Percentiles rank a stretch among this genome's conserved stretches.
Evolutionary conservation across 495 filamentous ascomycete genomes (phyloP).

Genomic region (Aspergillus campestris): DNA sequence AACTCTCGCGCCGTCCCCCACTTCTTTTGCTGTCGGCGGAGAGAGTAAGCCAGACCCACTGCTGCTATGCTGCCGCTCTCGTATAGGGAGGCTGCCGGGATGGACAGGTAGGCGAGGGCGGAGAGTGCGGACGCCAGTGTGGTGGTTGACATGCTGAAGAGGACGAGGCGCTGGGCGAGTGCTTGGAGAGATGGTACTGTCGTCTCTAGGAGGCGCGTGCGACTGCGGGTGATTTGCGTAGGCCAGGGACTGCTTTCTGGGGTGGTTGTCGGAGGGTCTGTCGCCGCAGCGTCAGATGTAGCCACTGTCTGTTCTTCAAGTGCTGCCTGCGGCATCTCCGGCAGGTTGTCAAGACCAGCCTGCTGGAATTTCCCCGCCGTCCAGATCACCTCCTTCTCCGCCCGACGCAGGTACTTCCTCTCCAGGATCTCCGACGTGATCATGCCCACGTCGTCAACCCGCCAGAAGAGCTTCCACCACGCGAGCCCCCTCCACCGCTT

Average conservation of each 20-base stretch:
- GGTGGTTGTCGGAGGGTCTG: neutral
- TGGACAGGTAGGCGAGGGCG: constrained; percentile 58
- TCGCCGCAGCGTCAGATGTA: neutral
- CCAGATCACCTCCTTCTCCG: constrained; percentile 69
- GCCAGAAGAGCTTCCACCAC: constrained; percentile 97
- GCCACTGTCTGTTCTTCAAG: neutral
- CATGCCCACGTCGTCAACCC: constrained; percentile 81
- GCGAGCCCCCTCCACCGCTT: constrained; percentile 63
- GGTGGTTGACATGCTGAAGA: constrained; percentile 63
- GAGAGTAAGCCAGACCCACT: constrained; percentile 63
- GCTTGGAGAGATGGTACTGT: constrained; percentile 72
- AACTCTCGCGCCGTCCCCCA: constrained; percentile 64
- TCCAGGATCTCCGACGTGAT: constrained; percentile 69
- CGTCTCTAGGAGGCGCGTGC: constrained; percentile 46
- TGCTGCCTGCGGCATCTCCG: neutral
- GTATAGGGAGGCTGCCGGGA: constrained; percentile 49
- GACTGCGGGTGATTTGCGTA: constrained; percentile 37
- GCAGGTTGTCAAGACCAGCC: constrained; percentile 40
- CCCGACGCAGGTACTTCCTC: constrained; percentile 59
- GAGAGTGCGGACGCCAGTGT: constrained; percentile 55
- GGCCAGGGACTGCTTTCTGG: constrained; percentile 24
- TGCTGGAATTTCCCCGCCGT: constrained; percentile 73
- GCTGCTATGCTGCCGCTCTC: constrained; percentile 75
- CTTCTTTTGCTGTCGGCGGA: constrained; percentile 64
- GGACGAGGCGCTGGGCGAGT: constrained; percentile 66